Percentiles rank a stretch among this genome's conserved stretches.
phyloP scores from a whole-genome alignment of 768 basidiomycete species.

The Tricholoma sp. region DNA sequence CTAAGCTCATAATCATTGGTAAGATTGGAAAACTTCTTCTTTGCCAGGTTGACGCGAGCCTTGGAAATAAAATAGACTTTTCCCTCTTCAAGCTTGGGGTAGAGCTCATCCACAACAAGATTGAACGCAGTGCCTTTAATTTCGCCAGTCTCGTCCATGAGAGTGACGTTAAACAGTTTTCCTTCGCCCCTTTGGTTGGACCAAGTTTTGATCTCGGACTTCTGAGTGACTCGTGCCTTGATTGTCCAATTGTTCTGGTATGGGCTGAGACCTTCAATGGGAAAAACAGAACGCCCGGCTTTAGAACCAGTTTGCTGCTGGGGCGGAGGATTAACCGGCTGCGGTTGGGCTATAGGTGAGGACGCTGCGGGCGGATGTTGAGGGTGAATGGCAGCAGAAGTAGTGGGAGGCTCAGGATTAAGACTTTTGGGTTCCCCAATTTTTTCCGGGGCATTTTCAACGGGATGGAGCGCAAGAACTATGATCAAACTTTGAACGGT shows the following conservation, averaged over 20 bases:
- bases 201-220: slow-evolving; percentile 86
- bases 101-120: slow-evolving; percentile 73
- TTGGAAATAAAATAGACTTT: slow-evolving; percentile 91
- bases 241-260: slow-evolving; percentile 99
- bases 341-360: slow-evolving; percentile 15
- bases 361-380: slow-evolving; percentile 27
- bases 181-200: slow-evolving; percentile 89
- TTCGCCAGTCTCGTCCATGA: slow-evolving; percentile 94
- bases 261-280: slow-evolving; percentile 92
- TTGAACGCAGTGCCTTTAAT: slow-evolving; percentile 94
- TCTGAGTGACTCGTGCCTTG: slow-evolving; percentile 88
- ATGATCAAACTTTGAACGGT: slow-evolving; percentile 64
- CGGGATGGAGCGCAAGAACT: slow-evolving; percentile 58
- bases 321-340: slow-evolving; percentile 8
- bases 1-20: slow-evolving; percentile 90
- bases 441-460: slow-evolving; percentile 55
- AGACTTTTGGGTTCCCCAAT: slow-evolving; percentile 57
- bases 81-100: slow-evolving; percentile 81
- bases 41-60: slow-evolving; percentile 90
- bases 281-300: slow-evolving; percentile 44
- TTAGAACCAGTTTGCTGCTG: slow-evolving; percentile 17
- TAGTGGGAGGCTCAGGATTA: slow-evolving; percentile 12
- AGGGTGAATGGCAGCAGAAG: slow-evolving; percentile 18
- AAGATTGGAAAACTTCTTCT: slow-evolving; percentile 92
- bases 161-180: slow-evolving; percentile 85